Base-by-base conservation (phyloP, 805 yeast species). In the Metschnikowia amazonensis region DNA sequence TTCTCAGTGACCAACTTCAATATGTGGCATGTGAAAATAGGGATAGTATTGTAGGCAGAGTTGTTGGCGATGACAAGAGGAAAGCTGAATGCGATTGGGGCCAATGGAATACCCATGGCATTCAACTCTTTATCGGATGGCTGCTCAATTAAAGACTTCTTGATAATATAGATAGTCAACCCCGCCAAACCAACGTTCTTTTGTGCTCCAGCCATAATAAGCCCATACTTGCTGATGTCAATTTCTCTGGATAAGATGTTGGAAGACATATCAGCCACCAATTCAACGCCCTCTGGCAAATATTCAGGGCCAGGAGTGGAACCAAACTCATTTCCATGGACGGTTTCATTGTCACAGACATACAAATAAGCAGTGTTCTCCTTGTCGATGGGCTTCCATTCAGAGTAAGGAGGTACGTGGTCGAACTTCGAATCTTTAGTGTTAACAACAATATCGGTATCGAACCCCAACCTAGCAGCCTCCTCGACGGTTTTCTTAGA, bases 171-270 rank as follows among this genome's bases (percentile, higher is more conserved):
- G 51, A 94, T 76, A 13, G 97, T 85, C 53, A 94, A 79, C 31
- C 99, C 99, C 8, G 99, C 97, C 60, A 94, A 72, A 45, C 99
- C 99, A 61, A 94, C 89, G 65, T 94, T 94, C 69, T 94, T 94
- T 70, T 94, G 99, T 23, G 98, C 99, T 51, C 99, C 99, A 16
- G 97, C 99, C 80, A 90, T 82, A 50, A 94, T 83, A 23, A 89
- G 71, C 42, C 97, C 98, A 61, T 80, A 92, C 65, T 87, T 83
- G 45, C 86, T 71, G 34, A 94, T 84, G 58, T 92, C 97, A 41
- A 94, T 65, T 53, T 77, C 70, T 55, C 86, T 83, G 18, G 96
- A 87, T 54, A 94, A 73, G 60, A 94, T 84, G 66, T 92, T 89
- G 37, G 97, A 90, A 2, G 97, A 90, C 84, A 92, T 82, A 64